Evolutionary conservation across 225 moss, liverwort and hornwort genomes (phyloP).

Genomic region (Sphagnum tenellum): DNA sequence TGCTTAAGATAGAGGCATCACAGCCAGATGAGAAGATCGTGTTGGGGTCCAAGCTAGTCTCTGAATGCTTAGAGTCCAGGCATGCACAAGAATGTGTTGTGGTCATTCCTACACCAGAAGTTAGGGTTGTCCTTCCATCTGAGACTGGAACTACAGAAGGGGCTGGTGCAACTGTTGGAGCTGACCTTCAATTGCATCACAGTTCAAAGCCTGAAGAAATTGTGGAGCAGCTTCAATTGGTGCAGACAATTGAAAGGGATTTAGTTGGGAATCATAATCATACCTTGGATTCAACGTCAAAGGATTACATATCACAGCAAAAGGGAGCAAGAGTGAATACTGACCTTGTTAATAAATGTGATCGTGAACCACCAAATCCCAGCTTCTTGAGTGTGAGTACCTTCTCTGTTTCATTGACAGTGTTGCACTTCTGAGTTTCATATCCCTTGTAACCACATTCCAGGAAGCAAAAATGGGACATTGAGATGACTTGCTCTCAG

Average conservation of each 20-base stretch:
- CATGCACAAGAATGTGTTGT: conserved; percentile 4
- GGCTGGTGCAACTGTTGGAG: conserved; percentile 11
- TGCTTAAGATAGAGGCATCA: no score
- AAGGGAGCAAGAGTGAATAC: conserved; percentile 7
- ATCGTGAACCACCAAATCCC: conserved; percentile 6
- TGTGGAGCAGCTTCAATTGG: conserved; percentile 9
- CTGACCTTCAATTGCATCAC: conserved; percentile 9
- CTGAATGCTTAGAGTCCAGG: neutral
- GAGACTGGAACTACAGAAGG: conserved; percentile 1
- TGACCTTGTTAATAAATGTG: conserved; percentile 6
- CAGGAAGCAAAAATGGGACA: no score
- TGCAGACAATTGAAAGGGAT: conserved; percentile 10
- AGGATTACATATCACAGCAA: conserved; percentile 6
- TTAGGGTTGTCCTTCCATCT: no score
- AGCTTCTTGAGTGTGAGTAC: conserved; percentile 8
- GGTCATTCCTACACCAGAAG: conserved; percentile 4
- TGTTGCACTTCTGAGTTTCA: no score
- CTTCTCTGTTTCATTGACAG: neutral
- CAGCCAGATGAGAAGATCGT: no score
- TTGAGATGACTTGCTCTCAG: no score
- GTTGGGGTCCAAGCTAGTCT: no score
- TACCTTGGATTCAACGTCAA: conserved; percentile 4
- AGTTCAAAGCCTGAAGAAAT: conserved; percentile 12
- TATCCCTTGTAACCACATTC: no score
- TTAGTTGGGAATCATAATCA: conserved; percentile 10